Evolutionary conservation across 2,329 filamentous ascomycete genomes (phyloP), one percentile per base, ranked within the genome.

Genomic region (Trichoderma sp.): DNA sequence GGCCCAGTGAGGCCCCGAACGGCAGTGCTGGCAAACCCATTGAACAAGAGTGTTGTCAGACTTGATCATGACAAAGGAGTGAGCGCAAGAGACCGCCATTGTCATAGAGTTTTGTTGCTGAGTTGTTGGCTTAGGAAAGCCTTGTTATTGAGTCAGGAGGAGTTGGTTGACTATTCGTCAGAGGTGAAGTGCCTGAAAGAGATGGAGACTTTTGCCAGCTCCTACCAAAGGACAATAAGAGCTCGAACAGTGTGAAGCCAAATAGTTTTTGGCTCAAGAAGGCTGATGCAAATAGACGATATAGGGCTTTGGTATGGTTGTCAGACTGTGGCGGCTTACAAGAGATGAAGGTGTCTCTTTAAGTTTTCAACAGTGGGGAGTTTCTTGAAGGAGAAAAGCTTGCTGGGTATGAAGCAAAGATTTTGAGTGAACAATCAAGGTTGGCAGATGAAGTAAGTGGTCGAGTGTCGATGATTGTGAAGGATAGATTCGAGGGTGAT

Each of bases 1-100:
- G 78, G 84, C 85, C 86, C 87, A 90, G 77, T 88, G 85, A 61
- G 88, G 88, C 1, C 88, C 88, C 2, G 84, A 86, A 69, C 87
- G 84, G 75, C 89, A 91, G 73, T 89, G 79, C 68, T 85, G 83
- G 80, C 89, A 91, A 60, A 83, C 82, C 88, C 88, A 91, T 76
- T 89, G 84, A 67, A 91, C 83, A 64, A 90, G 76, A 12, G 84
- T 89, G 74, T 81, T 89, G 73, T 90, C 87, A 34, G 87, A 88
- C 78, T 91, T 91, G 79, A 91, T 84, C 77, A 90, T 83, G 73
- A 83, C 83, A 79, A 90, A 91, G 12, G 82, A 82, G 76, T 91
- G 89, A 39, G 83, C 82, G 76, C 89, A 91, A 69, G 83, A 82
- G 70, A 78, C 82, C 63, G 84, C 82, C 76, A 89, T 82, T 68